Evolutionary conservation across 768 basidiomycete genomes (phyloP).

Genomic region (Strobilomyces echinocephalus): DNA sequence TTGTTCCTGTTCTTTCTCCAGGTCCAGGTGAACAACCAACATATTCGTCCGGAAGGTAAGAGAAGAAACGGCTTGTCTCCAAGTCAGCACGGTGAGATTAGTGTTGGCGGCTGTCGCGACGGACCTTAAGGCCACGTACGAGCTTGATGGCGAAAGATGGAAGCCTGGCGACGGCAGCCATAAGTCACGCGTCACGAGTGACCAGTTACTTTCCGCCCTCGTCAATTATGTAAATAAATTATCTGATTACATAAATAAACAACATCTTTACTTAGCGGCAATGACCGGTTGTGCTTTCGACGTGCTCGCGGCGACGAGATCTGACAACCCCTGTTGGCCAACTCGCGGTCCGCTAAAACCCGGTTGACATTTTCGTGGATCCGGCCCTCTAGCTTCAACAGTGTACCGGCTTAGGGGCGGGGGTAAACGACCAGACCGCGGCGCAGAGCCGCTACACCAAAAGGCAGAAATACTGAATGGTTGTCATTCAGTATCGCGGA

Average conservation of each 20-base stretch:
- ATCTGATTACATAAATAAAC: not conserved
- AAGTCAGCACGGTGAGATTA: not conserved
- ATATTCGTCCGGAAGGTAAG: constrained; percentile 1
- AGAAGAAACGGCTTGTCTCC: constrained; percentile 9
- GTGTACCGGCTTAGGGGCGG: constrained; percentile 4
- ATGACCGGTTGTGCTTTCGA: no score
- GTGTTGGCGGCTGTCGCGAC: not conserved
- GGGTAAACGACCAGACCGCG: no score
- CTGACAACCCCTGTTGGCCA: constrained; percentile 3
- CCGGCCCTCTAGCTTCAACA: constrained; percentile 18
- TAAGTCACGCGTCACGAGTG: no score
- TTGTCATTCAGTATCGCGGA: no score
- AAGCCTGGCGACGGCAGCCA: no score
- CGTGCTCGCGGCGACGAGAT: not conserved
- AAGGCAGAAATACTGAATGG: no score
- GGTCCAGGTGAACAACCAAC: constrained; percentile 18
- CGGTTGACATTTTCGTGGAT: constrained; percentile 20
- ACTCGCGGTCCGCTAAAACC: not conserved
- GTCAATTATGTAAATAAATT: no score
- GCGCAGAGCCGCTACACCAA: no score
- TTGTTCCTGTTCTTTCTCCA: constrained; percentile 23
- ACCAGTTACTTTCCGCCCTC: no score
- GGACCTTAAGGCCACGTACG: constrained; percentile 15
- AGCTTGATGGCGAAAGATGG: no score
- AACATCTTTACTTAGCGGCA: no score